phyloP scores from a whole-genome alignment of 345 rosid genomes.

The Eucalyptus victrix region DNA sequence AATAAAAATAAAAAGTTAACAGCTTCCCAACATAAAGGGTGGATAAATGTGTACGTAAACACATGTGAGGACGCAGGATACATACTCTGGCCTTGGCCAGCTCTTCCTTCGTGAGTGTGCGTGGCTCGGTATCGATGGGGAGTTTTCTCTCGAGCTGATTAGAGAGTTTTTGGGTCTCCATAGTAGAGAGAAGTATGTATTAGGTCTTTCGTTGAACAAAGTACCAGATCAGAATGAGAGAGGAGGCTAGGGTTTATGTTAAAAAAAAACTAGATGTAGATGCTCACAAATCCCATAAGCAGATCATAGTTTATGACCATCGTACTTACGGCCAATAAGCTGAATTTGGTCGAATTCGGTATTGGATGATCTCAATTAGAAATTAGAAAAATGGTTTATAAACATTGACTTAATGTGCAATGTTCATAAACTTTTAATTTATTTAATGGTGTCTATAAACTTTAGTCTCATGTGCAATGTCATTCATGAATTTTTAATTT shows the following conservation, averaged over 20 bases:
- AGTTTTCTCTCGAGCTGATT: background rate
- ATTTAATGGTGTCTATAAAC: background rate
- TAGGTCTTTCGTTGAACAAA: background rate
- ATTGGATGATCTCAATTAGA: background rate
- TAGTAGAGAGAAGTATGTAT: background rate
- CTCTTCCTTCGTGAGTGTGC: background rate
- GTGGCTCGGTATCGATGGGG: background rate
- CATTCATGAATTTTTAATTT: background rate
- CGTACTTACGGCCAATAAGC: background rate
- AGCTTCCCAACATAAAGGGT: background rate
- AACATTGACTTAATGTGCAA: background rate
- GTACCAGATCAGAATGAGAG: background rate
- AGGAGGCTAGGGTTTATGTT: background rate
- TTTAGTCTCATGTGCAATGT: background rate
- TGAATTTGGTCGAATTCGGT: background rate
- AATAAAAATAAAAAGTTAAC: background rate
- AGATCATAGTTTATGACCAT: background rate
- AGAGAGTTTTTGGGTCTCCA: background rate
- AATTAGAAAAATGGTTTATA: no score
- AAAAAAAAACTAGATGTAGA: background rate
- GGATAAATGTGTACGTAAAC: background rate
- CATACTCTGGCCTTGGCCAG: background rate
- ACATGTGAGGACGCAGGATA: background rate
- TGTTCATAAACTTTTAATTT: background rate
- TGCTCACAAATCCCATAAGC: background rate